These are phyloP conservation scores for Halophytophthora polymorphica DNA, from an alignment of 352 stramenopile genomes.

Conservation along the genomic window DNA sequence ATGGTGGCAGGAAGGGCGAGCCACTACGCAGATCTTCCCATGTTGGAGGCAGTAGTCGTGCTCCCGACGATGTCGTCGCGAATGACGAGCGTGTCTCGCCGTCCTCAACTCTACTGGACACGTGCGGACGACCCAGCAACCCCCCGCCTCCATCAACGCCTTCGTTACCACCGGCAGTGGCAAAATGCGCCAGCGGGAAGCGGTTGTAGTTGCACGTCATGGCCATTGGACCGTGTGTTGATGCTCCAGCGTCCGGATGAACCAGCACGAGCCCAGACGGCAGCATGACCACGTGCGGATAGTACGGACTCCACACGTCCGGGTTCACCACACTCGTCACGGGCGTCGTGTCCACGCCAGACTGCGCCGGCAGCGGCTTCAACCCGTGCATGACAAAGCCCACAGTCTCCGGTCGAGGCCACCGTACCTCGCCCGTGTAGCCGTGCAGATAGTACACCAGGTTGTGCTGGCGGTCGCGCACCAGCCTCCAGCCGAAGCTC, in stretches of 20 bases:
- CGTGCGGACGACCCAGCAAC: not conserved
- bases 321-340: slow-evolving; percentile 10
- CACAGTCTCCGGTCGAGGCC: slow-evolving; percentile 40
- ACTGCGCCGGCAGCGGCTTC: slow-evolving; percentile 28
- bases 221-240: slow-evolving; percentile 12
- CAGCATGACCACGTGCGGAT: slow-evolving; percentile 55
- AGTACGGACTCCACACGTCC: slow-evolving; percentile 43
- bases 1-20: slow-evolving; percentile 56
- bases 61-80: slow-evolving; percentile 4
- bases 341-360: slow-evolving; percentile 2
- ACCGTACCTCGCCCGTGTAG: slow-evolving; percentile 76
- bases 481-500: slow-evolving; percentile 55
- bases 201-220: slow-evolving; percentile 50
- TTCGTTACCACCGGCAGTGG: not conserved
- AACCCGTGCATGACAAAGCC: slow-evolving; percentile 53
- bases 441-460: slow-evolving; percentile 59
- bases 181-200: slow-evolving; percentile 32
- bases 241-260: slow-evolving; percentile 20
- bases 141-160: not conserved
- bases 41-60: slow-evolving; percentile 50
- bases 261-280: slow-evolving; percentile 53
- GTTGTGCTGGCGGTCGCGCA: slow-evolving; percentile 46
- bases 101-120: not conserved
- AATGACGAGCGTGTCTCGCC: too few relatives aligned
- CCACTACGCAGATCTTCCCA: slow-evolving; percentile 46